Evolutionary conservation across 768 basidiomycete species (phyloP), one percentile per base, ranked within the genome.

Genomic region (Holtermannia corniformis): DNA sequence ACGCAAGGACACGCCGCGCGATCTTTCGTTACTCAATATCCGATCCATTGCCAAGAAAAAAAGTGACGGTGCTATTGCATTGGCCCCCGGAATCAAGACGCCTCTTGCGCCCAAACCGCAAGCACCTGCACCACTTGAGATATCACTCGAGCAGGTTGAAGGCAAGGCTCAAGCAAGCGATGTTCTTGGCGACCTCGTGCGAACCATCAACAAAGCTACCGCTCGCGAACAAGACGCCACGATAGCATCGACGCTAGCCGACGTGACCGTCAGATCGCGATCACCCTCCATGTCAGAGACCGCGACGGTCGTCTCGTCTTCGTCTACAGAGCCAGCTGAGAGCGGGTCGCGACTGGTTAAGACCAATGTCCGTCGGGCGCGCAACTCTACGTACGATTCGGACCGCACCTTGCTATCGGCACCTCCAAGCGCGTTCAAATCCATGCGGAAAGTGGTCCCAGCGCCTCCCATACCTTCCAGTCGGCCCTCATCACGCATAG

Each of bases 201-300:
- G 53, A 45, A 62, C 49, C 22, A 67, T 67, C 57, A 56, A 56
- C 37, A 64, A 62, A 50, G 65, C 65, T 13, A 61, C 65, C 2
- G 57, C 56, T 7, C 16, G 10, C 32, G 16, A 7, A 1, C 49
- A 57, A 26, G 60, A 56, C 46, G 57, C 57, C 7, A 42, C 52
- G 4, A 43, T 57, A 26, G 16, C 23, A n/a, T 13, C 13, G 7
- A n/a, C n/a, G n/a, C 32, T 42, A 43, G 46, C 21, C 5, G 20
- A 16, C 16, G 16, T 37, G 10, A 7, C 32, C 10, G 32, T 16
- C 16, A 37, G 16, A 16, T 7, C 16, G 10, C 32, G 32, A 37
- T 5, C n/a, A 22, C 13, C 44, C 13, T 25, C 48, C 10, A 20
- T 47, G 28, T 53, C 45, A 13, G 27, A 47, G 14, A 49, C 21